Evolutionary conservation across 139 green algal genomes (phyloP).

Genomic region (Bryopsis sp.): DNA sequence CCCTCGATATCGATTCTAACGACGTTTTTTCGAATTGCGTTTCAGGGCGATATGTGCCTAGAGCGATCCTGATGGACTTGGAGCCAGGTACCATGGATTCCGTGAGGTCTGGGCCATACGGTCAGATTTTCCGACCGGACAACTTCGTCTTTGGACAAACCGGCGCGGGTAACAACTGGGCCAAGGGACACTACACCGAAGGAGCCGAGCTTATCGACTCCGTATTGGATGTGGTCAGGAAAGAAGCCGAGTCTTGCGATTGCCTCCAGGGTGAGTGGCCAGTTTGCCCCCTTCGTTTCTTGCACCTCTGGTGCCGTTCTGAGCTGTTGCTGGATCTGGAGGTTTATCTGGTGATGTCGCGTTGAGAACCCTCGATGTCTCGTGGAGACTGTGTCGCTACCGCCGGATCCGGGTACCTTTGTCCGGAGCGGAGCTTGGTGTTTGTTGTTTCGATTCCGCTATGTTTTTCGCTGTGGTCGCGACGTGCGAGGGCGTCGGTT

Average conservation of each 20-base stretch:
- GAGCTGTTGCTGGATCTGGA: no score
- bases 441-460: no score
- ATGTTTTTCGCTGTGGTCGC: not conserved
- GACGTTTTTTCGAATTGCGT: not conserved
- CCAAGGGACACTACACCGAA: conserved; percentile 99
- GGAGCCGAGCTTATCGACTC: conserved; percentile 97
- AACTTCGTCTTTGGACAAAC: conserved; percentile 98
- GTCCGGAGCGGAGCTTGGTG: no score
- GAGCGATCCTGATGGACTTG: conserved; percentile 91
- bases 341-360: no score
- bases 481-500: not conserved
- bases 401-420: no score
- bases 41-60: conserved; percentile 80
- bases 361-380: no score
- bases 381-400: no score
- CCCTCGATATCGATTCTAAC: not conserved
- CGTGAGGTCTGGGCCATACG: conserved; percentile 81
- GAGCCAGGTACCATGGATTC: conserved; percentile 83
- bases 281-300: no score
- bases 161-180: conserved; percentile 99
- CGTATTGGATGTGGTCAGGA: conserved; percentile 96
- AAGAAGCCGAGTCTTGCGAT: conserved; percentile 97
- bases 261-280: conserved; percentile 94
- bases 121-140: conserved; percentile 89
- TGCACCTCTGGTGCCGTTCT: no score